These are phyloP conservation scores for Botryotinia calthae DNA, from an alignment of 2,329 filamentous ascomycete genomes.

Conservation along the genomic window DNA sequence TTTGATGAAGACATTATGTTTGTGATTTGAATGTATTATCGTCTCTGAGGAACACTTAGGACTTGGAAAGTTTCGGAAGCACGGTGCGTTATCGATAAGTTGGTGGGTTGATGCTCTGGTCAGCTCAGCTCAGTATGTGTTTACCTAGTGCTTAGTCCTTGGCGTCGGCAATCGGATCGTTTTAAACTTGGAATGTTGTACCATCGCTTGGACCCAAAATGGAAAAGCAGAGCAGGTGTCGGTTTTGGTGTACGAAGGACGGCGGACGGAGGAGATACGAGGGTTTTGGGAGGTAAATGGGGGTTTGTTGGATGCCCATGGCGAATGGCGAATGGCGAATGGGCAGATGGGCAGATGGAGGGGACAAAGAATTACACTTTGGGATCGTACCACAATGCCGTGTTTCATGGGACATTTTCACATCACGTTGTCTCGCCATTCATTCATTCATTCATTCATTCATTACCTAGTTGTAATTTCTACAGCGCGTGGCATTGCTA, in stretches of 20 bases:
- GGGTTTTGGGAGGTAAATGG: neutral
- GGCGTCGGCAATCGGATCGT: neutral
- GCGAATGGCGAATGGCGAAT: neutral
- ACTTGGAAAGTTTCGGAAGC: neutral
- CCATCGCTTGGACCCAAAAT: neutral
- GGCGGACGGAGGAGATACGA: neutral
- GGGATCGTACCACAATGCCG: neutral
- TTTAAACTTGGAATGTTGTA: too few relatives aligned
- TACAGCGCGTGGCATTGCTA: neutral
- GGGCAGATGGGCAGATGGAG: neutral
- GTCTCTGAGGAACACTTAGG: neutral
- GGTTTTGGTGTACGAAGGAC: neutral
- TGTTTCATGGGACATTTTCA: neutral
- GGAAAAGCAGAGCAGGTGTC: neutral
- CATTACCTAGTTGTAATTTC: too few relatives aligned
- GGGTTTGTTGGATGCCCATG: neutral
- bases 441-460: too few relatives aligned
- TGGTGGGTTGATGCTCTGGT: neutral
- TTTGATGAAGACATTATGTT: slow-evolving; percentile 5
- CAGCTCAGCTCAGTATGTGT: neutral
- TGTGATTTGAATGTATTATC: neutral
- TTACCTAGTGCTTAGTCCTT: neutral
- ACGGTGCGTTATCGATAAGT: slow-evolving; percentile 13
- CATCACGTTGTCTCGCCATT: neutral
- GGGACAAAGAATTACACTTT: neutral